phyloP scores from a whole-genome alignment of 2,329 filamentous ascomycete species.

The Neopestalotiopsis rosae region DNA sequence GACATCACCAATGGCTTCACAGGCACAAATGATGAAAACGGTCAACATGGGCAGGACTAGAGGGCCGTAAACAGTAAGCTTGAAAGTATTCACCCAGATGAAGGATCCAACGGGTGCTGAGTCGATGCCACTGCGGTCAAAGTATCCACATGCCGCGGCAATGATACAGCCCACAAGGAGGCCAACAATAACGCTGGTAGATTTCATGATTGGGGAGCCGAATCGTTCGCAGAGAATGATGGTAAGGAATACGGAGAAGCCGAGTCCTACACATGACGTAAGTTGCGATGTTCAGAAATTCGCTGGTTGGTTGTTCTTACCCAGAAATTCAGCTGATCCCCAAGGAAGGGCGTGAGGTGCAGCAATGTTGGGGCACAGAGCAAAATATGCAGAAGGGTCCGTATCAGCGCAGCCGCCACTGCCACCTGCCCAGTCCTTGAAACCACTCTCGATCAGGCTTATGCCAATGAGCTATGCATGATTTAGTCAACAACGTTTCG shows the following conservation, averaged over 20 bases:
- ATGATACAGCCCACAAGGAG: slow-evolving; percentile 80
- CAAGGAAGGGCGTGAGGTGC: slow-evolving; percentile 77
- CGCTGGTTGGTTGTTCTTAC: slow-evolving; percentile 32
- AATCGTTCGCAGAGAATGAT: slow-evolving; percentile 84
- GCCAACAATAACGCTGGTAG: slow-evolving; percentile 76
- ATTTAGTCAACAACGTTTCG: neutral
- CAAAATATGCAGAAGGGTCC: slow-evolving; percentile 58
- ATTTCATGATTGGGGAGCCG: slow-evolving; percentile 85
- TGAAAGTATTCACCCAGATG: slow-evolving; percentile 81
- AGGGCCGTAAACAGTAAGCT: slow-evolving; percentile 72
- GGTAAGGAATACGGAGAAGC: slow-evolving; percentile 79
- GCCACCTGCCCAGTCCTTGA: slow-evolving; percentile 81
- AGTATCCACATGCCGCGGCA: slow-evolving; percentile 78
- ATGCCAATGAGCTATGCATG: slow-evolving; percentile 68
- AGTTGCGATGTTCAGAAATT: neutral
- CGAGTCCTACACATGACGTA: slow-evolving; percentile 51
- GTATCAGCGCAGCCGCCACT: slow-evolving; percentile 63
- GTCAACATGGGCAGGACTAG: slow-evolving; percentile 75
- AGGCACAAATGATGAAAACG: slow-evolving; percentile 75
- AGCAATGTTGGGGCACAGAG: slow-evolving; percentile 67
- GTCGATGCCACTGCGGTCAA: slow-evolving; percentile 74
- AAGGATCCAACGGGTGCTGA: slow-evolving; percentile 74
- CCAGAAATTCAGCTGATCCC: slow-evolving; percentile 81
- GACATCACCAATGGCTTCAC: slow-evolving; percentile 81
- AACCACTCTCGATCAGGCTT: slow-evolving; percentile 72